phyloP scores from a whole-genome alignment of 192 early-diverging fungal species.

The Coemansia sp. region DNA sequence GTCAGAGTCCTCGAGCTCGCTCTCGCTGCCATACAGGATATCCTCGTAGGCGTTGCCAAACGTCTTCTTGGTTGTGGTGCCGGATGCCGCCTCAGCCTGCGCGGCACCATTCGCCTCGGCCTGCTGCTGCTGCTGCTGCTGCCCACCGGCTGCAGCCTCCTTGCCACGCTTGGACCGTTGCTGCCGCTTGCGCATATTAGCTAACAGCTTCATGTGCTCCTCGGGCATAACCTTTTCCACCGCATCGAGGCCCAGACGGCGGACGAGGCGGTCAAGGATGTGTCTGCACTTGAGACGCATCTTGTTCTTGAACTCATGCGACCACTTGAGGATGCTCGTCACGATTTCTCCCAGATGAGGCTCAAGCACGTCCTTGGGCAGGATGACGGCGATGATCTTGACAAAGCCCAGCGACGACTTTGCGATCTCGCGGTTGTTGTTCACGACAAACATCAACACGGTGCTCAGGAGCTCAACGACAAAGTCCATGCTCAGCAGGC shows the following conservation, averaged over 20 bases:
- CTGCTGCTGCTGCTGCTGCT: constrained; percentile 8
- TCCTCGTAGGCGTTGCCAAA: constrained; percentile 84
- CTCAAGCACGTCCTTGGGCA: constrained; percentile 71
- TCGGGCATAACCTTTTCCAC: constrained; percentile 82
- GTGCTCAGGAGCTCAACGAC: constrained; percentile 76
- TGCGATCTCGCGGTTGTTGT: constrained; percentile 86
- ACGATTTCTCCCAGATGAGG: constrained; percentile 76
- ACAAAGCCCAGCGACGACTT: constrained; percentile 90
- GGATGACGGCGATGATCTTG: constrained; percentile 82
- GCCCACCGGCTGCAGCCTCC: constrained; percentile 37
- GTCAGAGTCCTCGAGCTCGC: constrained; percentile 82
- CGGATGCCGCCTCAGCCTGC: constrained; percentile 44
- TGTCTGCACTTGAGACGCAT: constrained; percentile 92
- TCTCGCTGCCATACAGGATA: constrained; percentile 89
- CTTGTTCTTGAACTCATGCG: constrained; percentile 81
- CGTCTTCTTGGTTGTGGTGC: constrained; percentile 54
- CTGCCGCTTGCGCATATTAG: constrained; percentile 91
- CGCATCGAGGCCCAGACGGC: constrained; percentile 75
- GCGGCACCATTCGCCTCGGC: constrained; percentile 52
- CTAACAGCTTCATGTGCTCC: constrained; percentile 82
- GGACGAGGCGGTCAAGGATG: constrained; percentile 87
- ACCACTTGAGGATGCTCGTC: constrained; percentile 73
- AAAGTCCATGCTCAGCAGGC: constrained; percentile 62
- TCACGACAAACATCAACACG: constrained; percentile 76
- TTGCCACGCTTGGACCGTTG: constrained; percentile 75